Base-by-base conservation (phyloP, 352 stramenopile species). In the Albugo laibachii region DNA sequence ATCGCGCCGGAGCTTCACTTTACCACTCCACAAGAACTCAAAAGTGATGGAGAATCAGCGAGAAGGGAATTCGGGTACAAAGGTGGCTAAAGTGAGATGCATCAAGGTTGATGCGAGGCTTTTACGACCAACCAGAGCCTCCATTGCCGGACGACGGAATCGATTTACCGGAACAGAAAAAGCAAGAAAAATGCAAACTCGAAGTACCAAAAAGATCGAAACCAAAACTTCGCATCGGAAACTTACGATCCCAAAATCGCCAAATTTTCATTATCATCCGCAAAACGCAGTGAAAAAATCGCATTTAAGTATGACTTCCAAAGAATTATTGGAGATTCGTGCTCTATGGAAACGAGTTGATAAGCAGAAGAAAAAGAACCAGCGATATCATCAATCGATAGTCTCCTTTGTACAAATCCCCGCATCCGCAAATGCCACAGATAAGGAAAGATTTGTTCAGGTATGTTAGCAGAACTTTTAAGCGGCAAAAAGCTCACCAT, bases 311-410 rank as follows among this genome's bases (percentile, higher is more conserved):
- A 59, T 58, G 46, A 85, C 73, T 45, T 83, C 73, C n/a, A 66
- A 70, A 41, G 73, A 85, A 49, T 38, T 85, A 39, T 56, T 70
- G 48, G 73, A 85, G 58, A 85, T 85, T 47, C 64, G 63, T 4
- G 69, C 73, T 35, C 66, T 85, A 45, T 62, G 63, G 50, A 72
- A 75, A 44, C 69, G 69, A 41, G 59, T 85, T 1, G 48, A 59
- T 18, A 31, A 31, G 24, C 24, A 31, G 8, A 31, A 31, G 8
- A 64, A 61, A 21, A 76, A 75, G 43, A 79, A 70, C 45, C 59
- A 69, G 36, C 65, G 69, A 36, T 85, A 85, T 41, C 73, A 83
- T 45, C 58, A 85, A 20, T 53, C 56, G 6, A 85, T 62, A 34
- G 83, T 70, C 39, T 56, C 63, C 16, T 58, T 57, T 1, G 52